phyloP scores from a whole-genome alignment of 1,284 basidiomycete genomes.

The Leccinum pachyderme region DNA sequence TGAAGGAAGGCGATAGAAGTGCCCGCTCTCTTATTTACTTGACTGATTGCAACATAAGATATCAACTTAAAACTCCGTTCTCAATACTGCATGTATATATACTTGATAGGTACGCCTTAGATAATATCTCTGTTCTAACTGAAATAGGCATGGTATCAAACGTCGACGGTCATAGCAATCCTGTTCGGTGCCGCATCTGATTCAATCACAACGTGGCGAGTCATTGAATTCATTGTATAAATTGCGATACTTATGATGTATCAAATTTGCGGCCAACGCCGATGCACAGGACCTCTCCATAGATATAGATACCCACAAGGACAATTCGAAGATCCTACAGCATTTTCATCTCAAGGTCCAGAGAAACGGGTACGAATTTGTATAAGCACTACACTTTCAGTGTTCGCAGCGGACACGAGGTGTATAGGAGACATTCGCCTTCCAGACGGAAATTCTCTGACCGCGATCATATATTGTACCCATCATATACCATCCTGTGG shows the following conservation, averaged over 20 bases:
- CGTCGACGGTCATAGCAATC: not conserved
- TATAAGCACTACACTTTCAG: not conserved
- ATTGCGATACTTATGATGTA: not conserved
- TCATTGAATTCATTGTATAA: too few species aligned
- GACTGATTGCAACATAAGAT: not conserved
- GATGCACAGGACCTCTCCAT: not conserved
- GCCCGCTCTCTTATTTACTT: not conserved
- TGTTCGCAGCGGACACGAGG: not conserved
- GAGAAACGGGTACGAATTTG: not conserved
- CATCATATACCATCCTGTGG: constrained; percentile 8
- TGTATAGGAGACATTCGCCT: not conserved
- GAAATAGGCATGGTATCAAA: not conserved
- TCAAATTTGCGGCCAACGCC: not conserved
- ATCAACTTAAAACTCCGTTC: not conserved
- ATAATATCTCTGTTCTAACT: not conserved
- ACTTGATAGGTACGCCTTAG: not conserved
- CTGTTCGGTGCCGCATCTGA: not conserved
- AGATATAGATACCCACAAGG: not conserved
- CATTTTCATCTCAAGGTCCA: not conserved
- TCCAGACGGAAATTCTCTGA: not conserved
- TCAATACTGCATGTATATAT: not conserved
- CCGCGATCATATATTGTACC: constrained; percentile 4
- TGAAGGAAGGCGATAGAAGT: not conserved
- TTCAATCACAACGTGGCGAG: not conserved
- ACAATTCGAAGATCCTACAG: not conserved